Percentiles rank a stretch among this genome's conserved stretches.
These are phyloP conservation scores for Vanrija sp. DNA, from an alignment of 1,284 basidiomycete genomes.

Conservation along the genomic window DNA sequence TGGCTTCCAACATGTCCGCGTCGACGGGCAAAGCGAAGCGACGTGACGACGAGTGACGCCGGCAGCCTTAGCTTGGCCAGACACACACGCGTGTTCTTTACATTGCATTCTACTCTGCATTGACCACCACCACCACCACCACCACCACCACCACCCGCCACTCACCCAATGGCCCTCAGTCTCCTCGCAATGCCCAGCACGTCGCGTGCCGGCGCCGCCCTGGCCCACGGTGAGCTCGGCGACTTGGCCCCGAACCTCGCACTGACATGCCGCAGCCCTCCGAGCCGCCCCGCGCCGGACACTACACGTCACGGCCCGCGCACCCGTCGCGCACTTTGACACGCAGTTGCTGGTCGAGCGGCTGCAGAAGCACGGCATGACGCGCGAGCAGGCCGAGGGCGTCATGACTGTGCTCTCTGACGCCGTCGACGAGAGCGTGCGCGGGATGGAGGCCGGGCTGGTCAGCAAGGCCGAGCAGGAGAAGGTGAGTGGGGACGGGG, in stretches of 20 bases:
- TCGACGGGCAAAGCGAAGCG: neutral
- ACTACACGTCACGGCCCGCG: conserved; percentile 7
- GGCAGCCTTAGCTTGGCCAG: too few relatives aligned
- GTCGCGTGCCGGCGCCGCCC: conserved; percentile 28
- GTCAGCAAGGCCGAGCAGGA: conserved; percentile 92
- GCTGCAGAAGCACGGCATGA: conserved; percentile 79
- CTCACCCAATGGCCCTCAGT: conserved; percentile 11
- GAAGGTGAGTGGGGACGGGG: conserved; percentile 59
- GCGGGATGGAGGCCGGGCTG: conserved; percentile 90
- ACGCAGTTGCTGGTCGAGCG: conserved; percentile 90
- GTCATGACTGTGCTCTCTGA: conserved; percentile 92
- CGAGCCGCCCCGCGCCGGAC: neutral
- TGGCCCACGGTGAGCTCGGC: conserved; percentile 24
- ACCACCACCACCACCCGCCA: too few relatives aligned
- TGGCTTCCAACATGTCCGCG: neutral
- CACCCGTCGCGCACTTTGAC: conserved; percentile 65
- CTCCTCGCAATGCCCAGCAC: conserved; percentile 35
- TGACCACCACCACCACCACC: conserved; percentile 1
- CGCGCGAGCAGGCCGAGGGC: conserved; percentile 83
- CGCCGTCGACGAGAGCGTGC: conserved; percentile 89
- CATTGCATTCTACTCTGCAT: conserved; percentile 9
- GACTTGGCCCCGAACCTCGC: conserved; percentile 1
- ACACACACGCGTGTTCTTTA: neutral
- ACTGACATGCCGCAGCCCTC: neutral
- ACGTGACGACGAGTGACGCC: too few relatives aligned